These are phyloP conservation scores for Fusarium secorum DNA, from an alignment of 2,329 filamentous ascomycete genomes.

Conservation along the genomic window DNA sequence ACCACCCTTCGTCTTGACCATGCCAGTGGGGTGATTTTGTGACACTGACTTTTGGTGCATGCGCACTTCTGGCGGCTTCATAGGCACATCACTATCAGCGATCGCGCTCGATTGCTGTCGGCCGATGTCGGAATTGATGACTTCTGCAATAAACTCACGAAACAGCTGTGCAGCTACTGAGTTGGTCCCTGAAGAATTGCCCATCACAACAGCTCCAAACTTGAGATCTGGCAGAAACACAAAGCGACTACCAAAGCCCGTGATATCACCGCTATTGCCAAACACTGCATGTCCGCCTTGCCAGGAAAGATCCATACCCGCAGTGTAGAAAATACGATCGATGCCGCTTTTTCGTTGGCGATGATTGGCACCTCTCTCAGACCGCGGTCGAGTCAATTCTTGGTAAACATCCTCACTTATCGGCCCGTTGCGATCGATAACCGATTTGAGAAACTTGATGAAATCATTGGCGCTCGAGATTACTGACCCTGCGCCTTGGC, in stretches of 20 bases:
- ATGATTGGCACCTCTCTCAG: slow-evolving; percentile 17
- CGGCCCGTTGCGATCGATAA: slow-evolving; percentile 37
- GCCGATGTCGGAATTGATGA: not conserved
- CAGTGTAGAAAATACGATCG: slow-evolving; percentile 24
- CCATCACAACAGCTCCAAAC: slow-evolving; percentile 40
- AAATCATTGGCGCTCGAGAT: slow-evolving; percentile 43
- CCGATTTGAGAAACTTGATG: slow-evolving; percentile 41
- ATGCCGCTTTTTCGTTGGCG: slow-evolving; percentile 13
- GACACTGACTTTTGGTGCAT: not conserved
- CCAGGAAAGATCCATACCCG: slow-evolving; percentile 36
- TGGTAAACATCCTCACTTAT: slow-evolving; percentile 38
- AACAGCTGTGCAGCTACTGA: slow-evolving; percentile 27
- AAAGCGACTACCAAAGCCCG: slow-evolving; percentile 39
- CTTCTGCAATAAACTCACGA: slow-evolving; percentile 34
- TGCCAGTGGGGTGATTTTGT: accelerated
- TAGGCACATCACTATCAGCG: accelerated
- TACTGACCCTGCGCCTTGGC: slow-evolving; percentile 43
- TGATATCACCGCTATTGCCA: slow-evolving; percentile 37
- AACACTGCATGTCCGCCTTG: slow-evolving; percentile 37
- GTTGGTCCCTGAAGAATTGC: slow-evolving; percentile 33
- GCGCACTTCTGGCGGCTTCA: accelerated
- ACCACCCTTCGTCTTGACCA: accelerated
- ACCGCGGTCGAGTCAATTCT: slow-evolving; percentile 33
- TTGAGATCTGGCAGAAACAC: slow-evolving; percentile 40
- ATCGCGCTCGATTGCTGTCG: not conserved